These are phyloP conservation scores for Nicotiana sylvestris DNA, from an alignment of 257 asterid genomes.

Conservation along the genomic window DNA sequence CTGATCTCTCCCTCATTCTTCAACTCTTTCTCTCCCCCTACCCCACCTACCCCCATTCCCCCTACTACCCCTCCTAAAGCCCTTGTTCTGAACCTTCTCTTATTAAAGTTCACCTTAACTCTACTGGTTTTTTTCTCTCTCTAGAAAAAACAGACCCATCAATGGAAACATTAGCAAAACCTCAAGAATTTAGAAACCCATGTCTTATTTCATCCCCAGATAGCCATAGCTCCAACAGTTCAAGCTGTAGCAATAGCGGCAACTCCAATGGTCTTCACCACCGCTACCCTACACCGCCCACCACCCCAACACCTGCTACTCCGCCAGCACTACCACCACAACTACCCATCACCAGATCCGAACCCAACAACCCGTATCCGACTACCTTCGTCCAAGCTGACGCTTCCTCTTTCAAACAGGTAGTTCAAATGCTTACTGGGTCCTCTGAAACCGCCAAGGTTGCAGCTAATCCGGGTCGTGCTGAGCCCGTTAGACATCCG, in stretches of 20 bases:
- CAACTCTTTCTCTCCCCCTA: slow-evolving; percentile 17
- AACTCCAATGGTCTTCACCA: slow-evolving; percentile 19
- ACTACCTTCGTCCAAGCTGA: slow-evolving; percentile 99
- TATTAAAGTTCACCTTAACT: background rate
- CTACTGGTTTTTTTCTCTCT: background rate
- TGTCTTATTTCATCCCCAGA: slow-evolving; percentile 35
- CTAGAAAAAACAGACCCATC: slow-evolving; percentile 16
- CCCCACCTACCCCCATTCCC: background rate
- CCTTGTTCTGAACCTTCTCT: background rate
- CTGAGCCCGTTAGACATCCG: slow-evolving; percentile 42
- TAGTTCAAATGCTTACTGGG: slow-evolving; percentile 91
- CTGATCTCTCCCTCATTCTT: slow-evolving; percentile 13
- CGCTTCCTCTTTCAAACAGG: slow-evolving; percentile 83
- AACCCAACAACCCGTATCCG: slow-evolving; percentile 76
- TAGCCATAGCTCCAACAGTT: slow-evolving; percentile 35
- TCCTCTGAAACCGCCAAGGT: slow-evolving; percentile 50
- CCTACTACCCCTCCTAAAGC: background rate
- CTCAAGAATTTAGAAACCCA: slow-evolving; percentile 35
- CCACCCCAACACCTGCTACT: slow-evolving; percentile 13
- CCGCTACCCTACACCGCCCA: slow-evolving; percentile 15
- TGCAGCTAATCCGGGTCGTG: slow-evolving; percentile 30
- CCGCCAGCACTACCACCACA: slow-evolving; percentile 43
- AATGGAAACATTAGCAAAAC: slow-evolving; percentile 47
- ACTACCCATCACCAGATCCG: slow-evolving; percentile 80
- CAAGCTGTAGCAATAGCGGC: slow-evolving; percentile 36